phyloP scores from a whole-genome alignment of 768 basidiomycete genomes.

The Termitomyces sp. region DNA sequence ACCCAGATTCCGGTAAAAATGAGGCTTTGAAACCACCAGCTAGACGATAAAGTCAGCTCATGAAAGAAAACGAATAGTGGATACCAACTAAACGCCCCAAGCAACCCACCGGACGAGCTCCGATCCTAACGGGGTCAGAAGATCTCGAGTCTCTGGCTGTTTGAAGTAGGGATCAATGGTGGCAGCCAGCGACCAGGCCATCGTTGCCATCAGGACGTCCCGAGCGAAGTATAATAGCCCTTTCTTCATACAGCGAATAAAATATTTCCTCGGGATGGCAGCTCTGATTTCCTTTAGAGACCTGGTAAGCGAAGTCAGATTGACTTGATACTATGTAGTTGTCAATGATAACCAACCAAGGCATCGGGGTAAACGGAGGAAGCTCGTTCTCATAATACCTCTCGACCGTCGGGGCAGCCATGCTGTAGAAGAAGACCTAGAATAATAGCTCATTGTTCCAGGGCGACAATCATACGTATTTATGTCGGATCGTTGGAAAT shows the following conservation, averaged over 20 bases:
- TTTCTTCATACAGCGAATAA: constrained; percentile 35
- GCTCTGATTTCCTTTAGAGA: constrained; percentile 45
- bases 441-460: background rate
- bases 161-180: constrained; percentile 40
- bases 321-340: background rate
- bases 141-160: constrained; percentile 13
- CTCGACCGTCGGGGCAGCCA: constrained; percentile 8
- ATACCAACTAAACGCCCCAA: constrained; percentile 44
- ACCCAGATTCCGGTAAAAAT: constrained; percentile 57
- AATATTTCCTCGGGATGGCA: constrained; percentile 42
- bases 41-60: constrained; percentile 14
- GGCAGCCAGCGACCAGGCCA: constrained; percentile 37
- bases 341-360: constrained; percentile 29
- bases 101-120: constrained; percentile 35
- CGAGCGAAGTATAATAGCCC: constrained; percentile 39
- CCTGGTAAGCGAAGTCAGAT: constrained; percentile 22
- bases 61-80: background rate
- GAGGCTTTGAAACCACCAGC: constrained; percentile 63
- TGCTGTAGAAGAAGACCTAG: background rate
- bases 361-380: constrained; percentile 41
- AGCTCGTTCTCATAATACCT: constrained; percentile 35
- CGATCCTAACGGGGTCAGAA: constrained; percentile 29
- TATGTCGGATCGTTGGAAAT: background rate
- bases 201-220: constrained; percentile 39
- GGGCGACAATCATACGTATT: background rate